Evolutionary conservation across 2,329 filamentous ascomycete species (phyloP).

Genomic region (Fusarium coffeatum): DNA sequence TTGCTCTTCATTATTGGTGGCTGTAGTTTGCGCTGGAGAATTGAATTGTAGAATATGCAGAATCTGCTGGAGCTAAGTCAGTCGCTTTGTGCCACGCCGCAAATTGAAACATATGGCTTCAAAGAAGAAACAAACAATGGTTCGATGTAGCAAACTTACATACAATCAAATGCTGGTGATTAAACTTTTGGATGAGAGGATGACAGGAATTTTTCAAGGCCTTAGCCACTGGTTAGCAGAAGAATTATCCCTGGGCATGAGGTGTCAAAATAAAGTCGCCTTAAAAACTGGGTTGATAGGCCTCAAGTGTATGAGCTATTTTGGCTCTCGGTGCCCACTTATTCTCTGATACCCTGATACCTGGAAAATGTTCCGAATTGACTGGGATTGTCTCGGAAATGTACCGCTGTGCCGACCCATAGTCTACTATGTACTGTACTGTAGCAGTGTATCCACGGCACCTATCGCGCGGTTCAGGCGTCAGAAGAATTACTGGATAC

Average conservation of each 20-base stretch:
- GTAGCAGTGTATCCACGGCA: not conserved
- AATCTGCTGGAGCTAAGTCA: conserved; percentile 23
- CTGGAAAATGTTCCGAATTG: conserved; percentile 26
- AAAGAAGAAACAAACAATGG: conserved; percentile 17
- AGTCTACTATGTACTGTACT: not conserved
- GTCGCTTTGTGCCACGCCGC: conserved; percentile 13
- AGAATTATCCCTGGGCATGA: not conserved
- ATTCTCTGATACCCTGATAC: not conserved
- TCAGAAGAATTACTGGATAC: not conserved
- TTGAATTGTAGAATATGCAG: conserved; percentile 11
- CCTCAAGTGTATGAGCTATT: not conserved
- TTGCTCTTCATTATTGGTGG: conserved; percentile 52
- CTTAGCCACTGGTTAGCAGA: not conserved
- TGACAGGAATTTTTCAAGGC: conserved; percentile 30
- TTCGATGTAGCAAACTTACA: conserved; percentile 22
- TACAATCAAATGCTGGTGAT: not conserved
- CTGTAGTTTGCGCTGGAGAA: conserved; percentile 5
- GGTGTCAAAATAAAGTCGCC: not conserved
- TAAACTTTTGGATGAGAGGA: conserved; percentile 5
- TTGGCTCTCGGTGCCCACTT: accelerated
- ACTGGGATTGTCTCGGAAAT: conserved; percentile 18
- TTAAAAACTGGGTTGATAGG: accelerated
- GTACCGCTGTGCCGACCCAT: not conserved
- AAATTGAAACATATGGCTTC: conserved; percentile 27
- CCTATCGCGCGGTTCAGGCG: not conserved